Base-by-base conservation (phyloP, 495 filamentous ascomycete species). In the Neurospora sp. region DNA sequence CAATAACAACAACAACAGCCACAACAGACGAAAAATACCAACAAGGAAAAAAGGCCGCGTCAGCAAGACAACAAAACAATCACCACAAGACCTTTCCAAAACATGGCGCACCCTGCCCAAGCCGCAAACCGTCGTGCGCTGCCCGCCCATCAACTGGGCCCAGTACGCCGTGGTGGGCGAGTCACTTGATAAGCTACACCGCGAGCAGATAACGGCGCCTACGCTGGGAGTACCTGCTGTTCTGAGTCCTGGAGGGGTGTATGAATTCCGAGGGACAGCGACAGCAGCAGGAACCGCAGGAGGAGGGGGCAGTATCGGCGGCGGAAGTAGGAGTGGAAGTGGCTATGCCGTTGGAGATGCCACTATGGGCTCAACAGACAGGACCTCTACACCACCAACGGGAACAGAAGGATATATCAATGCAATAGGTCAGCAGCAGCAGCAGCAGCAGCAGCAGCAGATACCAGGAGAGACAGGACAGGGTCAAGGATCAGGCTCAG, bases 131-230 rank as follows among this genome's bases (percentile, higher is more conserved):
- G 83, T 97, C 3, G 88, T 96, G 9, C 90, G 94, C 41, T 91
- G 89, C 83, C 94, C 94, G 35, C 90, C 92, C 3, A 88, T 97
- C 73, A 96, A 96, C 83, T 97, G 94, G 94, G 88, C 88, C 7
- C 93, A 96, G 78, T 97, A 97, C 79, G 91, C 90, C 72, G 85
- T 97, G 20, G 89, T 94, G 1, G 94, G 93, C 37, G 90, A 92
- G 71, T 85, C 91, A 12, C 82, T 97, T 61, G 93, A 97, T 78
- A 91, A 90, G 80, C 84, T 97, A 75, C 94, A 97, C 82, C 86
- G 88, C 71, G 91, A 96, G 81, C 93, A 96, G 80, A 75, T 87
- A 39, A 81, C 81, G 69, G 85, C 91, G 45, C 94, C 94, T 0
- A 83, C 81, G 35, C 75, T 86, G 18, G 91, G 90, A 1, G 81